Percentiles rank a stretch among this genome's conserved stretches.
Evolutionary conservation across 129 eudicot species (phyloP).

Genomic region (Dittrichia graveolens): DNA sequence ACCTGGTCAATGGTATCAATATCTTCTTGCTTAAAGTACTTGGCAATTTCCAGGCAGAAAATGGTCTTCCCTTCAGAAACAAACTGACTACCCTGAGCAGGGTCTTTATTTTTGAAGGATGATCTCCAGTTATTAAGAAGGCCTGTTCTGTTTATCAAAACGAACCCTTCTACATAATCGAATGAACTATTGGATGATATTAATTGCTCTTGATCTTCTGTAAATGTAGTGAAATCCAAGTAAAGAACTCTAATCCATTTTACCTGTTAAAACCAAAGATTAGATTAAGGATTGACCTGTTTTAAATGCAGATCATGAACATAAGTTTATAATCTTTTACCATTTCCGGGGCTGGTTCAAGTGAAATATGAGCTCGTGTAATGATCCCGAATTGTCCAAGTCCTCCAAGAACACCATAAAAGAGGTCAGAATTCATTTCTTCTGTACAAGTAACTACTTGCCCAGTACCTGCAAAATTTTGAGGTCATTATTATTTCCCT

Average conservation of each 20-base stretch:
- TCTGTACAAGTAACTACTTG: constrained; percentile 71
- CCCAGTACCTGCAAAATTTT: constrained; percentile 72
- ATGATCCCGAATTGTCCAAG: constrained; percentile 96
- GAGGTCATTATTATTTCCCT: not conserved
- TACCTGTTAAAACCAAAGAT: constrained; percentile 56
- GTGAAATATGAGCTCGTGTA: constrained; percentile 76
- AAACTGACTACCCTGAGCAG: constrained; percentile 58
- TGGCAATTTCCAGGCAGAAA: constrained; percentile 83
- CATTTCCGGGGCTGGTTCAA: constrained; percentile 82
- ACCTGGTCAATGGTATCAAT: constrained; percentile 58
- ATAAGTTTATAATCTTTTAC: constrained; percentile 35
- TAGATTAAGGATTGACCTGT: constrained; percentile 20
- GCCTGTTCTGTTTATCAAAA: constrained; percentile 85
- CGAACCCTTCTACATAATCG: constrained; percentile 92
- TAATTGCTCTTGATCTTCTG: constrained; percentile 78
- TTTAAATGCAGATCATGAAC: not conserved
- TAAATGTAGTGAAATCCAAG: constrained; percentile 62
- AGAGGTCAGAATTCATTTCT: constrained; percentile 75
- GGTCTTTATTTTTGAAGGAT: constrained; percentile 78
- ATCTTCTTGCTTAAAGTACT: constrained; percentile 66
- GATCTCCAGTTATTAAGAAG: constrained; percentile 87
- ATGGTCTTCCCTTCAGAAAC: constrained; percentile 73
- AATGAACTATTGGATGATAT: constrained; percentile 65
- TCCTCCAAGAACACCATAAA: constrained; percentile 94
- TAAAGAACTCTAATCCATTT: constrained; percentile 94